Evolutionary conservation across 495 filamentous ascomycete genomes (phyloP), one percentile per base, ranked within the genome.

Genomic region (Penicillium manginii): DNA sequence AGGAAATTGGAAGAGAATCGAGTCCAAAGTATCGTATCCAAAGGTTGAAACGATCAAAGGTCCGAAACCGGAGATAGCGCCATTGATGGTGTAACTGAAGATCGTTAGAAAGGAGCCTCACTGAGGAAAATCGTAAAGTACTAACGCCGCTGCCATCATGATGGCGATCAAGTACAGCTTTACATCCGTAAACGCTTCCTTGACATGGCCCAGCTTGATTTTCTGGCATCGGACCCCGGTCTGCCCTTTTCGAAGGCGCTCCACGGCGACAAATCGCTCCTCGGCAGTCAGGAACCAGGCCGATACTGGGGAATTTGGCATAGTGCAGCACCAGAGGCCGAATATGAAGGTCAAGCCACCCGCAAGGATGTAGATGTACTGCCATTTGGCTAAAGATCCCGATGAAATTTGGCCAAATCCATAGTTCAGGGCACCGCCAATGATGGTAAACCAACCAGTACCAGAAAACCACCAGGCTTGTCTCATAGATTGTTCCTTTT

Each of bases 1-100:
- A 2, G 89, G 89, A 55, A 91, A 90, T 62, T 91, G 89, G 60
- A 86, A 85, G 2, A 91, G 75, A 54, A 91, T 90, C 0, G 84
- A 84, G 33, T 90, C 79, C 3, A 89, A 74, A 0, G 82, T 82
- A 19, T 76, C 75, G 68, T 82, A 92, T 54, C 88, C 89, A 60
- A 91, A 91, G 0, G 87, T 91, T 2, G 79, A 83, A 2, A 92
- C 88, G 57, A 91, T 91, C 4, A 91, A 69, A 2, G 88, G 88
- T 0, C 89, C 88, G 64, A 91, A 91, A 0, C 88, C 88, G n/a
- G 81, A 82, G n/a, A 91, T 84, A 4, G 87, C 88, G 18, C 88
- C 88, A 59, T 91, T 91, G 57, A 91, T 83, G 1, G 86, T 89
- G 61, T 90, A 90, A 4, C 79, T 82, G 37, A 11, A 10, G 4